Conservation (phyloP, 441 rosid genomes). For the Gossypium trilobum region DNA sequence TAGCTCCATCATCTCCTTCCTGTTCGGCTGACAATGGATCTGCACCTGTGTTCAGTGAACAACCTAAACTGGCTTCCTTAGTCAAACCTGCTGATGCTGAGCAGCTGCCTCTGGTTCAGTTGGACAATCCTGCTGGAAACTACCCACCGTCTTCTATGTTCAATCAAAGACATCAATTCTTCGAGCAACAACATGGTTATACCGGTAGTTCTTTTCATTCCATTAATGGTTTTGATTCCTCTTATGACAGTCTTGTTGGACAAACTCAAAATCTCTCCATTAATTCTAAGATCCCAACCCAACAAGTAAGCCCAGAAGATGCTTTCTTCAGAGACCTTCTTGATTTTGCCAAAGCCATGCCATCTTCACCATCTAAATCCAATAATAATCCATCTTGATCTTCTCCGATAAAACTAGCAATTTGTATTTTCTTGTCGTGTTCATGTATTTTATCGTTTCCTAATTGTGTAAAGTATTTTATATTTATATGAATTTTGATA, state of each 20-base stretch:
- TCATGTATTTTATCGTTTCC: neutral
- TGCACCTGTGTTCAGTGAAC: constrained; percentile 28
- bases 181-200: constrained; percentile 34
- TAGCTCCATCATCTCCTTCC: constrained; percentile 28
- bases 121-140: constrained; percentile 40
- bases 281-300: constrained; percentile 40
- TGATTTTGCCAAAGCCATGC: constrained; percentile 83
- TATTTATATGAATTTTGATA: neutral
- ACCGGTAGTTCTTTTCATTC: constrained; percentile 31
- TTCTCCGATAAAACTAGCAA: neutral
- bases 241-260: constrained; percentile 55
- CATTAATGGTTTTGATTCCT: constrained; percentile 48
- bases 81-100: constrained; percentile 30
- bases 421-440: neutral
- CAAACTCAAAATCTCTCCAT: constrained; percentile 63
- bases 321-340: constrained; percentile 81
- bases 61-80: constrained; percentile 37
- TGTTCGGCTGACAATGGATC: constrained; percentile 20
- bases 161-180: constrained; percentile 69
- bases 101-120: constrained; percentile 60
- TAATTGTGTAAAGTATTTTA: neutral
- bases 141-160: constrained; percentile 46
- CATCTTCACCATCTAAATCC: constrained; percentile 58
- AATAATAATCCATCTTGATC: constrained; percentile 49
- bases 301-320: constrained; percentile 74